Evolutionary conservation across 2,329 filamentous ascomycete species (phyloP).

Genomic region (Chaetomium globosum): DNA sequence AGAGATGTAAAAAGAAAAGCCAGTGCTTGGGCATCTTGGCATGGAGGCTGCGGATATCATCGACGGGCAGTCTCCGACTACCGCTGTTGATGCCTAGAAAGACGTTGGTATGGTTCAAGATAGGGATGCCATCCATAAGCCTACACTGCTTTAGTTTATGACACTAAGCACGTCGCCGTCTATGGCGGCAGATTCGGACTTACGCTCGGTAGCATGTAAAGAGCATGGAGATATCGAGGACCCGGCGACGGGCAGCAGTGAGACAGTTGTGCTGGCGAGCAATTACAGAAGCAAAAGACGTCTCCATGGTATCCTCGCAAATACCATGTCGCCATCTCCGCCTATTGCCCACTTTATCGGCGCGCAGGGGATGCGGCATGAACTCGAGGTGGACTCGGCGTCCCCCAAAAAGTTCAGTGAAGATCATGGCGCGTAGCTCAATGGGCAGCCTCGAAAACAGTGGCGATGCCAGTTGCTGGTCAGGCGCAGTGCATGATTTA

Average conservation of each 20-base stretch:
- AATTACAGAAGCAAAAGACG: constrained; percentile 17
- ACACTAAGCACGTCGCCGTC: neutral
- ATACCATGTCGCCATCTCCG: constrained; percentile 28
- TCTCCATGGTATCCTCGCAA: constrained; percentile 15
- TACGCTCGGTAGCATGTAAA: constrained; percentile 31
- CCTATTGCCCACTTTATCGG: constrained; percentile 27
- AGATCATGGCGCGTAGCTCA: constrained; percentile 28
- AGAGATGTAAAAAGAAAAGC: constrained; percentile 26
- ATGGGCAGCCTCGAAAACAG: constrained; percentile 27
- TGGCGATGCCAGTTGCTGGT: constrained; percentile 21
- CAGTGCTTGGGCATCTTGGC: constrained; percentile 29
- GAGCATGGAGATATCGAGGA: constrained; percentile 26
- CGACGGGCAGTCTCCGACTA: constrained; percentile 18
- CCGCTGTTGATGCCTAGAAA: constrained; percentile 28
- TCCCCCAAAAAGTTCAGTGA: constrained; percentile 25
- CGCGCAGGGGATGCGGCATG: constrained; percentile 24
- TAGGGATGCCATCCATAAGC: constrained; percentile 23
- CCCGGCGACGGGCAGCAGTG: constrained; percentile 18
- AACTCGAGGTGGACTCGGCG: constrained; percentile 28
- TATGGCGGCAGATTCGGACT: constrained; percentile 9
- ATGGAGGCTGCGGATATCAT: constrained; percentile 30
- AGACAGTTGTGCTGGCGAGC: constrained; percentile 25
- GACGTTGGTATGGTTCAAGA: constrained; percentile 29
- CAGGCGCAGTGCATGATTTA: neutral
- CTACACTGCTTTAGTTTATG: constrained; percentile 11